These are phyloP conservation scores for Cinnamomum micranthum DNA, from an alignment of 164 flowering plant genomes.

Conservation along the genomic window DNA sequence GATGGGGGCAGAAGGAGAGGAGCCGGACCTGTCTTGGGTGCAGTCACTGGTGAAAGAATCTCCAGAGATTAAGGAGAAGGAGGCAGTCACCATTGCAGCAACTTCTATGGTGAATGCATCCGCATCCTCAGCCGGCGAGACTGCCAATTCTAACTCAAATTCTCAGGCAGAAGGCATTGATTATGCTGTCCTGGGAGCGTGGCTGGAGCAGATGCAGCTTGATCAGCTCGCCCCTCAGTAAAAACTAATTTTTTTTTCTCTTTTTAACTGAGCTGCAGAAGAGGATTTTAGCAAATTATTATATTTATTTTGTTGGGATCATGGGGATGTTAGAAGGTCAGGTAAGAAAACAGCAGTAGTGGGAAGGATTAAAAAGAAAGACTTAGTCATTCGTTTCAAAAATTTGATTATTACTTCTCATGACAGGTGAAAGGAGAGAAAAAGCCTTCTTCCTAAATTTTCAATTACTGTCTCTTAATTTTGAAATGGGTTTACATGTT, in stretches of 20 bases:
- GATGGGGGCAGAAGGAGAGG: conserved; percentile 57
- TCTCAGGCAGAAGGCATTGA: conserved; percentile 48
- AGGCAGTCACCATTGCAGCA: conserved; percentile 7
- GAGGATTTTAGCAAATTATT: conserved; percentile 12
- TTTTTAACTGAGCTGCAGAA: conserved; percentile 13
- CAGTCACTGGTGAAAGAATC: conserved; percentile 88
- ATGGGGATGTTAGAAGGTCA: conserved; percentile 2
- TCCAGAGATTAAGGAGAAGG: conserved; percentile 65
- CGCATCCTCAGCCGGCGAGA: neutral
- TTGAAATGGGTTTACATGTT: neutral
- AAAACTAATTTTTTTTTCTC: conserved; percentile 14
- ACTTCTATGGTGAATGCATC: conserved; percentile 13
- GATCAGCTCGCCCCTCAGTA: conserved; percentile 75
- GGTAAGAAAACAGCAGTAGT: neutral
- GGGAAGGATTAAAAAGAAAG: conserved; percentile 6
- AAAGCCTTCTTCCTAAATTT: conserved; percentile 15
- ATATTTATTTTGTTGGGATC: conserved; percentile 17
- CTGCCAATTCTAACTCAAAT: conserved; percentile 28
- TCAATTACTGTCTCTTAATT: neutral
- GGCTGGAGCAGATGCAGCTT: conserved; percentile 92
- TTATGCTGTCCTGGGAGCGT: conserved; percentile 67
- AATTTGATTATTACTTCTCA: conserved; percentile 12
- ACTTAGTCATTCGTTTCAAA: conserved; percentile 11
- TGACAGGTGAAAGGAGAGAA: conserved; percentile 5
- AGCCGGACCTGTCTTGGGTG: conserved; percentile 96